Evolutionary conservation across 2,329 filamentous ascomycete genomes (phyloP), one percentile per base, ranked within the genome.

Genomic region (Fusarium lyarnte): DNA sequence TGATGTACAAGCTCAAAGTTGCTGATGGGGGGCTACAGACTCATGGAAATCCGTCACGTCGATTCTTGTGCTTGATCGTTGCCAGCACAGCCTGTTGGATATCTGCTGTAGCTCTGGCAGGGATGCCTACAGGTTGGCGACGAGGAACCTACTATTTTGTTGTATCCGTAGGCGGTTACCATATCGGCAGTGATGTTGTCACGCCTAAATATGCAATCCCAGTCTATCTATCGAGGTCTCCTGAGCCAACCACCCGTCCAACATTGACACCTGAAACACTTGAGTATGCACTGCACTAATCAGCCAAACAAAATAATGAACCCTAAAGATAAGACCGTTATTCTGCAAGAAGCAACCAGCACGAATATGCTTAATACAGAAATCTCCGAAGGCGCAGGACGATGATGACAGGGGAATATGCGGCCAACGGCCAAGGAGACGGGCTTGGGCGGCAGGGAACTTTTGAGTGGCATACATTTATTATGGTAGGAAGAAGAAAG

Each of bases 271-370:
- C 29, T 35, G 39, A 47, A 46, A 47, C 39, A 33, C n/a, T 57
- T 8, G 19, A 17, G n/a, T n/a, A 57, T 57, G 29, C 53, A 27
- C 38, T 33, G 14, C n/a, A 27, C 7, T 21, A 39, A 9, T 17
- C 12, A 35, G 13, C 29, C 39, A 35, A 35, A 57, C 17, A 35
- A 82, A 86, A 91, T 33, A 84, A 93, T 13, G 94, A 94, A 76
- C 93, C 93, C 31, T n/a, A 49, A 49, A n/a, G 43, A 35, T 19
- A 21, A 49, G 19, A 14, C 19, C 8, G 23, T 16, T 39, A 33
- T n/a, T 39, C 49, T 39, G 49, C 23, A 39, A 17, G 49, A 39
- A 39, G 49, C 33, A 38, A 58, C 35, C 43, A 33, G 21, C 27
- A 31, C 27, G 47, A 52, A 39, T 33, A 53, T 51, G 46, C 58